phyloP scores from a whole-genome alignment of 129 eudicot species.

The Lactuca saligna region DNA sequence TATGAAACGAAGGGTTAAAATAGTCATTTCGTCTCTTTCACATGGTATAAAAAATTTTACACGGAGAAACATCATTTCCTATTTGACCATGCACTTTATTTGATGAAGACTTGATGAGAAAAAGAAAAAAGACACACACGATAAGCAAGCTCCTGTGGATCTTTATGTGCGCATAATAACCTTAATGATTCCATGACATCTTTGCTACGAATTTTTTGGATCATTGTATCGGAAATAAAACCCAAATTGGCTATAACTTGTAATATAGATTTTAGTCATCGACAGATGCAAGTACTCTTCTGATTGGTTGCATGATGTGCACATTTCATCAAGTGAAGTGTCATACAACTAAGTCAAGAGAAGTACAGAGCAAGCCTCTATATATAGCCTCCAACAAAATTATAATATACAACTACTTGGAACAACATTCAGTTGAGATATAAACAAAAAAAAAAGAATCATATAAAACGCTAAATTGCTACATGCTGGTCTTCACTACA shows the following conservation, averaged over 20 bases:
- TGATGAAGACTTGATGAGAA: too few relatives aligned
- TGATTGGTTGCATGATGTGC: slow-evolving; percentile 90
- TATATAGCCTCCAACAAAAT: slow-evolving; percentile 60
- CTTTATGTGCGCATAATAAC: slow-evolving; percentile 73
- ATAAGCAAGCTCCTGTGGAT: slow-evolving; percentile 57
- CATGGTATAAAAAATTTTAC: too few relatives aligned
- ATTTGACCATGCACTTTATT: too few relatives aligned
- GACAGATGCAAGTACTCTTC: slow-evolving; percentile 69
- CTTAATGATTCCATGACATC: slow-evolving; percentile 81
- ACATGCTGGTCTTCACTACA: slow-evolving; percentile 84
- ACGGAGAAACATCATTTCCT: too few relatives aligned
- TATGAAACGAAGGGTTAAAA: too few relatives aligned
- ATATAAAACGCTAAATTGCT: slow-evolving; percentile 46
- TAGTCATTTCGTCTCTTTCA: too few relatives aligned
- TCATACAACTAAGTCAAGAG: slow-evolving; percentile 91
- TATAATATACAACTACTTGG: background rate
- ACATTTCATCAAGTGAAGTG: slow-evolving; percentile 82
- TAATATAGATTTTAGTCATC: slow-evolving; percentile 76
- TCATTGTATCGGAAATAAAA: slow-evolving; percentile 53
- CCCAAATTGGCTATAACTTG: slow-evolving; percentile 81
- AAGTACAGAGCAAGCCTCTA: slow-evolving; percentile 90
- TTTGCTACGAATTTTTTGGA: slow-evolving; percentile 27
- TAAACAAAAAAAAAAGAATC: slow-evolving; percentile 3
- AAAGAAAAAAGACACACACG: too few relatives aligned
- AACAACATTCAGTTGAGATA: background rate